Evolutionary conservation across 306 rosid species (phyloP), one percentile per base, ranked within the genome.

Genomic region (Oxytropis ochrocephala): DNA sequence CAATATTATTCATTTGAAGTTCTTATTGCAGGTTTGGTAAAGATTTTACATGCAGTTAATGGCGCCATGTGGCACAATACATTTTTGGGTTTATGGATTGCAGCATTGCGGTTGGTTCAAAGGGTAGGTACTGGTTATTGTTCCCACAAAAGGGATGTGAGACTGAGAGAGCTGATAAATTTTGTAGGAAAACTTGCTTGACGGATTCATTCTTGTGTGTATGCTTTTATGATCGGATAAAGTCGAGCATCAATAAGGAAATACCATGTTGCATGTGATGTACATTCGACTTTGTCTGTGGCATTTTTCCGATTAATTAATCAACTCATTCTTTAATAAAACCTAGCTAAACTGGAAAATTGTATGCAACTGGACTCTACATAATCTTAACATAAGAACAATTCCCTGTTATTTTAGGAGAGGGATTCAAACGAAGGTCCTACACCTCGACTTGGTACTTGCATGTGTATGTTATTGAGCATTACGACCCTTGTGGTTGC

Each of bases 51-150:
- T 68, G 92, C 83, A 49, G 75, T 90, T 51, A 85, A 90, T 79
- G 85, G 83, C 69, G 64, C 88, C 72, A 55, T 86, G 72, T 93
- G 98, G 97, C 97, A 88, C 72, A 53, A 73, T 42, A 76, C 97
- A 56, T 93, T 93, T 83, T 83, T 93, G 77, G 94, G 94, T 74
- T 74, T 93, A 76, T 93, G 98, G 98, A 69, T 85, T 78, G 83
- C 98, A 76, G 94, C 95, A 24, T 80, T 93, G 27, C 94, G 96
- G 43, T 88, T 90, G 55, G 85, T 93, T 75, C 98, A 88, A 79
- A 90, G 97, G 97, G 97, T 93, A 84, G 69, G 87, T 80, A 65
- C 69, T 67, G 36, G 69, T 85, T 80, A 65, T 72, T 67, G 35
- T 70, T 78, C 53, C 12, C 57, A 49, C 18, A 13, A 38, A 73